Evolutionary conservation across 2,329 filamentous ascomycete species (phyloP).

Genomic region (Gnomoniopsis smithogilvyi): DNA sequence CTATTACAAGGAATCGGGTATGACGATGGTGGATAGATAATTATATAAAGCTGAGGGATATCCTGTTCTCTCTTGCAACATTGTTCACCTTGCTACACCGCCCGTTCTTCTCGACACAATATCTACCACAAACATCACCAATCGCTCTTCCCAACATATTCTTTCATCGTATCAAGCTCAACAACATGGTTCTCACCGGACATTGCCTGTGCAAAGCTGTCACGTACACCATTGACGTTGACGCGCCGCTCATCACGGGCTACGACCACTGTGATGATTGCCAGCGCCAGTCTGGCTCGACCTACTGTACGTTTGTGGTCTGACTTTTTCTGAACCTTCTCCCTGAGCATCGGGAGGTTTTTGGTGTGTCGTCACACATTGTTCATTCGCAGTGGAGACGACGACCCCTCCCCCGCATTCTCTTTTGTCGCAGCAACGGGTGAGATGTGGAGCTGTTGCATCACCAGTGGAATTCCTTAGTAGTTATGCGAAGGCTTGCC

Average conservation of each 20-base stretch:
- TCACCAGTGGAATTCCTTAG: not conserved
- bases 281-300: slow-evolving; percentile 67
- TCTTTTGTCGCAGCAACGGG: not conserved
- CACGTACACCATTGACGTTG: slow-evolving; percentile 61
- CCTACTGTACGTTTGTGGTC: slow-evolving; percentile 53
- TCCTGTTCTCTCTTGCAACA: not conserved
- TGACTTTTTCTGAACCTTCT: not conserved
- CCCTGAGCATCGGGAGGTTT: not conserved
- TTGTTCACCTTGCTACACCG: no score
- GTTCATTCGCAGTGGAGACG: not conserved
- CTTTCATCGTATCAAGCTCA: not conserved
- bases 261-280: slow-evolving; percentile 74
- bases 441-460: not conserved
- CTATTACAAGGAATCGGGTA: not conserved
- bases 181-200: slow-evolving; percentile 62
- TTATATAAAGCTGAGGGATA: not conserved
- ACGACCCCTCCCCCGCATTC: slow-evolving; percentile 14
- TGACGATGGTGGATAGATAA: not conserved
- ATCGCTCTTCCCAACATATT: not conserved
- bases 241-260: slow-evolving; percentile 51
- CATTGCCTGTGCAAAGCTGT: slow-evolving; percentile 71
- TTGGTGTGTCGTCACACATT: slow-evolving; percentile 10
- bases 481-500: not conserved
- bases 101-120: not conserved
- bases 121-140: not conserved